Evolutionary conservation across 2,329 filamentous ascomycete species (phyloP).

Genomic region (Parafenestella ontariensis): DNA sequence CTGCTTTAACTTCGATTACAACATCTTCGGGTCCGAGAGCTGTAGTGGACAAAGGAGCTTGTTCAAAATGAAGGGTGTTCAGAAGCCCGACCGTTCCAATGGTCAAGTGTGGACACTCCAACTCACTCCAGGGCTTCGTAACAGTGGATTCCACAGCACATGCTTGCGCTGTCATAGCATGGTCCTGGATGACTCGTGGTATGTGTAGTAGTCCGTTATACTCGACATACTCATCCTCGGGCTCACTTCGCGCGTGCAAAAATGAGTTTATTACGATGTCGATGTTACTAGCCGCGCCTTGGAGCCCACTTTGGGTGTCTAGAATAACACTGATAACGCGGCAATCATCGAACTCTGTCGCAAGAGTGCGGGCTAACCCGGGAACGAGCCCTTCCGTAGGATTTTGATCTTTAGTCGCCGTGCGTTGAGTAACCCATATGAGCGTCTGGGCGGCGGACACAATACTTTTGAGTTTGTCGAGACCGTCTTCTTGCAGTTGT

Average conservation of each 20-base stretch:
- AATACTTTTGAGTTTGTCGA: constrained; percentile 11
- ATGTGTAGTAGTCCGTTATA: too few species aligned
- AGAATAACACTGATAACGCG: constrained; percentile 16
- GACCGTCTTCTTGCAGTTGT: constrained; percentile 5
- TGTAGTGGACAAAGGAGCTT: too few species aligned
- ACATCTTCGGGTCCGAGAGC: constrained; percentile 18
- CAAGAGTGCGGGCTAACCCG: constrained; percentile 16
- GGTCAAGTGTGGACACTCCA: too few species aligned
- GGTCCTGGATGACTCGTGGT: too few species aligned
- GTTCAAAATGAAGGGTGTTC: constrained; percentile 25
- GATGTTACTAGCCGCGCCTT: too few species aligned
- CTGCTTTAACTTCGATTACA: constrained; percentile 21
- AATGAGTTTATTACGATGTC: too few species aligned
- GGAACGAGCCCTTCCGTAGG: constrained; percentile 13
- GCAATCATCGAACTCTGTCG: constrained; percentile 15
- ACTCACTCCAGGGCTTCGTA: too few species aligned
- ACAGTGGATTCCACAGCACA: too few species aligned
- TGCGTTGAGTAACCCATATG: constrained; percentile 9
- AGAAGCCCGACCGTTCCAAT: constrained; percentile 18
- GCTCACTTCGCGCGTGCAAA: too few species aligned
- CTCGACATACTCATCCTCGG: too few species aligned
- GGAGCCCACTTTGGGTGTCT: too few species aligned
- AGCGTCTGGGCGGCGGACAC: constrained; percentile 2
- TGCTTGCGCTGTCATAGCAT: too few species aligned
- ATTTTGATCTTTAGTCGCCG: neutral